These are phyloP conservation scores for Aspergillus tamarii DNA, from an alignment of 2,329 filamentous ascomycete genomes.

Conservation along the genomic window DNA sequence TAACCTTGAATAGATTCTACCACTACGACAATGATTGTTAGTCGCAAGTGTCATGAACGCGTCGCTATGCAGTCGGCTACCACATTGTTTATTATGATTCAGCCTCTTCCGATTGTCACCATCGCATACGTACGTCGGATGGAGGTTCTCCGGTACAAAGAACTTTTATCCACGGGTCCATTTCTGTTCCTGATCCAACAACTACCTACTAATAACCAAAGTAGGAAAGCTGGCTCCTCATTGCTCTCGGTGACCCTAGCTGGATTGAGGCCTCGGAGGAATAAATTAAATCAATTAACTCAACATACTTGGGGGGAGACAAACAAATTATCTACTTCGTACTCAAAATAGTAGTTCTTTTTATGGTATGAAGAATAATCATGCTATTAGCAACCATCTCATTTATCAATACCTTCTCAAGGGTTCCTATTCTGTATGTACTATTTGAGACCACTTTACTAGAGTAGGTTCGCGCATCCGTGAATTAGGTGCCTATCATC, in stretches of 20 bases:
- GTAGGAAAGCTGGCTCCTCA: not conserved
- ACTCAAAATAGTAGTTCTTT: not conserved
- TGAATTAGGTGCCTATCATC: not conserved
- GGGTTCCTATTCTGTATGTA: not conserved
- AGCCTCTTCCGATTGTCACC: not conserved
- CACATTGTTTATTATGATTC: constrained; percentile 15
- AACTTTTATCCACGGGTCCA: constrained; percentile 5
- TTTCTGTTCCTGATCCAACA: constrained; percentile 1
- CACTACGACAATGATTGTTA: constrained; percentile 11
- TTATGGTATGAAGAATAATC: not conserved
- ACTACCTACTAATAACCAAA: not conserved
- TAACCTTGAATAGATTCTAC: constrained; percentile 12
- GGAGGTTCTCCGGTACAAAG: not conserved
- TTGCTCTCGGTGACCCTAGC: not conserved
- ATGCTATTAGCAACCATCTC: not conserved
- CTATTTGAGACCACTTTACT: not conserved
- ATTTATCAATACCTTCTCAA: not conserved
- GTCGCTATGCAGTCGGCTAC: constrained; percentile 16
- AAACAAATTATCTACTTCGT: not conserved
- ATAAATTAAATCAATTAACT: not conserved
- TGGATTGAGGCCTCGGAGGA: not conserved
- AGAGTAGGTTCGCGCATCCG: not conserved
- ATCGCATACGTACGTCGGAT: not conserved
- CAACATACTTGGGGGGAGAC: not conserved
- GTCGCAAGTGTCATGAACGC: constrained; percentile 21